These are phyloP conservation scores for Fusarium beomiforme DNA, from an alignment of 2,329 filamentous ascomycete genomes.

Conservation along the genomic window DNA sequence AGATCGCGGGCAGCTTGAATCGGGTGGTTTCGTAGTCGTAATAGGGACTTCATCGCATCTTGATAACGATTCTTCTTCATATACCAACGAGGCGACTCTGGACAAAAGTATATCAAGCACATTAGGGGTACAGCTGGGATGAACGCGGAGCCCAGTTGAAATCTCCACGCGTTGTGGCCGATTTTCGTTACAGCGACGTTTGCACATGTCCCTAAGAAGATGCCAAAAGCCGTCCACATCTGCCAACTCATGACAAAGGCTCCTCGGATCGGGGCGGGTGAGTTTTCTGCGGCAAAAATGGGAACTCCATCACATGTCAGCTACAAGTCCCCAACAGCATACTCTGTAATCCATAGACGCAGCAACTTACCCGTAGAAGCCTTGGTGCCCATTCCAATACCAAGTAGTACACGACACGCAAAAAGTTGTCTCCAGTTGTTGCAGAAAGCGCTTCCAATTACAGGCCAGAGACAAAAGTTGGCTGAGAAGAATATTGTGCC, in stretches of 20 bases:
- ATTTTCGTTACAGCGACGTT: constrained; percentile 61
- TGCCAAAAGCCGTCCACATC: constrained; percentile 72
- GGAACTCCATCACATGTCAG: constrained; percentile 65
- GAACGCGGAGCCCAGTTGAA: constrained; percentile 72
- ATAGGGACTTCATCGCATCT: constrained; percentile 67
- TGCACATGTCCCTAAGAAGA: constrained; percentile 68
- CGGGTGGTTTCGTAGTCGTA: constrained; percentile 61
- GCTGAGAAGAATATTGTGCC: constrained; percentile 77
- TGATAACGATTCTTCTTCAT: constrained; percentile 72
- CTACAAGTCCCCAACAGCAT: not conserved
- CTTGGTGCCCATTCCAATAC: constrained; percentile 81
- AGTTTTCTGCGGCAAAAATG: constrained; percentile 79
- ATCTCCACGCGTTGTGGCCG: constrained; percentile 62
- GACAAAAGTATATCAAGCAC: constrained; percentile 71
- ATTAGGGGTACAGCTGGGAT: constrained; percentile 67
- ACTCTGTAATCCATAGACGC: not conserved
- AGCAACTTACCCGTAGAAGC: constrained; percentile 62
- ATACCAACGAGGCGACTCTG: constrained; percentile 72
- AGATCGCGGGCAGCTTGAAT: constrained; percentile 70
- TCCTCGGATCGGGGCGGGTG: constrained; percentile 74
- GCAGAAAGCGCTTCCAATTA: constrained; percentile 76
- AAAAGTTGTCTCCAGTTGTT: constrained; percentile 79
- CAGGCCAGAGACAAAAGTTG: constrained; percentile 75
- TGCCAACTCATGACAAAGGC: constrained; percentile 87
- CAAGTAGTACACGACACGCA: constrained; percentile 75